Evolutionary conservation across 345 rosid genomes (phyloP).

Genomic region (Leavenworthia alabamica): DNA sequence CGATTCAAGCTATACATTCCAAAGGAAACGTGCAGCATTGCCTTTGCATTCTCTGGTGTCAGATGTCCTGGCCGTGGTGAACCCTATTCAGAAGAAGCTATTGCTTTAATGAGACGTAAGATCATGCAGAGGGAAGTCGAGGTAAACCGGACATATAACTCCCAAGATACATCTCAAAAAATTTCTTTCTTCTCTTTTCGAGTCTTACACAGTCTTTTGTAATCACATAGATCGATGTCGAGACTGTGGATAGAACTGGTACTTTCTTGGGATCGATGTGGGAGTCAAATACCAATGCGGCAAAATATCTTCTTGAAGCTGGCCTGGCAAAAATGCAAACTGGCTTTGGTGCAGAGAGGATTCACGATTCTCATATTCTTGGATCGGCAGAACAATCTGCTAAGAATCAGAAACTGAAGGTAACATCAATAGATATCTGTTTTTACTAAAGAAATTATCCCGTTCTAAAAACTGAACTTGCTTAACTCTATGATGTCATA

Average conservation of each 20-base stretch:
- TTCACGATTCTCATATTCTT: conserved; percentile 76
- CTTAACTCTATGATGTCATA: conserved; percentile 26
- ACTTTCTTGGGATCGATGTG: conserved; percentile 96
- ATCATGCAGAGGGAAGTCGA: conserved; percentile 98
- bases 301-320: conserved; percentile 70
- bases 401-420: conserved; percentile 81
- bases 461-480: not conserved
- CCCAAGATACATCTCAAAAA: not conserved
- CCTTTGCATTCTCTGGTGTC: conserved; percentile 96
- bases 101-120: conserved; percentile 84
- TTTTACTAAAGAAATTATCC: not conserved
- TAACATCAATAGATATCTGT: conserved; percentile 23
- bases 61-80: conserved; percentile 95
- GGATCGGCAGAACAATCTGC: conserved; percentile 85
- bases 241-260: conserved; percentile 89
- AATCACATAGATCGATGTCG: conserved; percentile 67
- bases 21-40: conserved; percentile 90
- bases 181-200: not conserved
- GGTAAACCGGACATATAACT: conserved; percentile 35
- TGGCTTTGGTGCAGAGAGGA: conserved; percentile 77
- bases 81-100: conserved; percentile 90
- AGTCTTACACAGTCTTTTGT: conserved; percentile 14
- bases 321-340: conserved; percentile 90
- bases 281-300: conserved; percentile 78
- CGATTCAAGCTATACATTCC: conserved; percentile 91